A percentile compares a stretch with the other conserved stretches of the same genome.
These are phyloP conservation scores for Edaphochlamys debaryana DNA, from an alignment of 139 green algal species.

Conservation along the genomic window DNA sequence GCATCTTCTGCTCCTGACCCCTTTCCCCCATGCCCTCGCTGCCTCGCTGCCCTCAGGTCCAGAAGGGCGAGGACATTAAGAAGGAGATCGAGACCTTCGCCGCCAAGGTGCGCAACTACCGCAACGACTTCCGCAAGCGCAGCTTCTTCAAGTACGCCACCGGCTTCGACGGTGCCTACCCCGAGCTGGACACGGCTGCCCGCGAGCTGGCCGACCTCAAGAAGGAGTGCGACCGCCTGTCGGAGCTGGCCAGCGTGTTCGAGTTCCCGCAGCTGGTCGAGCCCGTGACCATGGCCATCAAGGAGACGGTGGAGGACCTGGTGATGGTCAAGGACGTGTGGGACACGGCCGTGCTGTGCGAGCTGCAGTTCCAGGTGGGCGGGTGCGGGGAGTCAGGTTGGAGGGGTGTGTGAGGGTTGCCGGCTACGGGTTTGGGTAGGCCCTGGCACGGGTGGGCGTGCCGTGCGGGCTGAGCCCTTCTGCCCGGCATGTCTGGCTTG, in stretches of 20 bases:
- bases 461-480: no score
- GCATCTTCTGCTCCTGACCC: no score
- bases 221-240: slow-evolving; percentile 59
- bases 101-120: slow-evolving; percentile 58
- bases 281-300: slow-evolving; percentile 50
- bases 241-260: slow-evolving; percentile 83
- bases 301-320: slow-evolving; percentile 69
- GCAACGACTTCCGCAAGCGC: slow-evolving; percentile 61
- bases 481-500: no score
- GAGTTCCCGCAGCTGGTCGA: slow-evolving; percentile 74
- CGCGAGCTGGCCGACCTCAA: slow-evolving; percentile 61
- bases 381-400: background rate
- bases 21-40: no score
- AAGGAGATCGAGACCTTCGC: slow-evolving; percentile 73
- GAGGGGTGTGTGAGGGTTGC: background rate
- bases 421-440: no score
- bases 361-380: slow-evolving; percentile 72
- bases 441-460: no score
- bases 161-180: slow-evolving; percentile 68
- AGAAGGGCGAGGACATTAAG: slow-evolving; percentile 77
- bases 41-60: no score
- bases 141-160: slow-evolving; percentile 78
- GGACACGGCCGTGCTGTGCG: slow-evolving; percentile 76
- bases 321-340: slow-evolving; percentile 85
- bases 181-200: slow-evolving; percentile 71